phyloP scores from a whole-genome alignment of 2,329 filamentous ascomycete genomes.

The Phyllosticta citribraziliensis region DNA sequence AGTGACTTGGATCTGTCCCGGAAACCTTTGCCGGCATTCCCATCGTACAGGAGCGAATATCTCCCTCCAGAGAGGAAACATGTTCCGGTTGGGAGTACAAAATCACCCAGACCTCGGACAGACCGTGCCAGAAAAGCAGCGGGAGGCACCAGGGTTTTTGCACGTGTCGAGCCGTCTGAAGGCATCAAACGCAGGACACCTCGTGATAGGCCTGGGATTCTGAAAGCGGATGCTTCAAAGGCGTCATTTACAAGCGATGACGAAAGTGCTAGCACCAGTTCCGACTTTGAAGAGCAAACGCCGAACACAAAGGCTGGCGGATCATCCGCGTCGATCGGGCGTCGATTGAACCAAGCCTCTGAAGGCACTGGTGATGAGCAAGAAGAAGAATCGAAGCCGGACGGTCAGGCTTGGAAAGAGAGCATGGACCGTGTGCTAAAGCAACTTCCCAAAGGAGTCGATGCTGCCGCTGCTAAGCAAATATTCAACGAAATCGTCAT shows the following conservation, averaged over 20 bases:
- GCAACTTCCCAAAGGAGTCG: slow-evolving; percentile 70
- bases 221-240: not conserved
- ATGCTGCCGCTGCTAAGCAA: slow-evolving; percentile 72
- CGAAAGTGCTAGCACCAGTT: slow-evolving; percentile 2
- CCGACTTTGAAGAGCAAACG: not conserved
- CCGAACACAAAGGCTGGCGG: not conserved
- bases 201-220: not conserved
- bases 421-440: slow-evolving; percentile 48
- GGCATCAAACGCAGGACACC: not conserved
- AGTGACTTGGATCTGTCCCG: not conserved
- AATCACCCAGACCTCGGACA: slow-evolving; percentile 18
- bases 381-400: slow-evolving; percentile 14
- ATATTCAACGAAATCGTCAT: slow-evolving; percentile 96
- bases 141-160: not conserved
- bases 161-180: not conserved
- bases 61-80: slow-evolving; percentile 17
- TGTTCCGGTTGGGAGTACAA: not conserved
- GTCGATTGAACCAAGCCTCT: not conserved
- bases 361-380: not conserved
- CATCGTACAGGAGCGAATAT: slow-evolving; percentile 43
- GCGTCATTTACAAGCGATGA: slow-evolving; percentile 1
- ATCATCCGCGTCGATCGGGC: not conserved
- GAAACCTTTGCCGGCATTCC: slow-evolving; percentile 14
- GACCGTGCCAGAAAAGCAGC: not conserved
- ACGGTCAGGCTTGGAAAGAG: slow-evolving; percentile 28